A percentile compares a stretch with the other conserved stretches of the same genome.
Evolutionary conservation across 73 alveolate genomes (phyloP).

Genomic region (Urostyla sp.): DNA sequence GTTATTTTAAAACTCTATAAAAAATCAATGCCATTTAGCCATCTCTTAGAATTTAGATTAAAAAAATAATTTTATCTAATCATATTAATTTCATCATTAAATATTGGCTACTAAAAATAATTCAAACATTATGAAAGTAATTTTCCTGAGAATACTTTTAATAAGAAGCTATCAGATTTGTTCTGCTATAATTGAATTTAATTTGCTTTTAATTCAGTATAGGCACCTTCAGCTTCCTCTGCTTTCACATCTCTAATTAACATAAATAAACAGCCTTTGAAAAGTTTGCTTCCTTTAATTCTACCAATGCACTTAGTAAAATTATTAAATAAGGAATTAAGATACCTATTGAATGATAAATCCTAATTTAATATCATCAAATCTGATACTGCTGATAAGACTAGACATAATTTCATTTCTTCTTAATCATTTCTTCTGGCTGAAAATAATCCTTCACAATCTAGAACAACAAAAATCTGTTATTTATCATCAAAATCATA

Average conservation of each 20-base stretch:
- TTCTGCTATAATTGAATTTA: not conserved
- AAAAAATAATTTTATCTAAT: not conserved
- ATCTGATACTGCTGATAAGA: slow-evolving; percentile 67
- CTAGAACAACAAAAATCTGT: slow-evolving; percentile 60
- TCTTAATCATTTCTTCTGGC: slow-evolving; percentile 73
- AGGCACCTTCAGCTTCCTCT: slow-evolving; percentile 22
- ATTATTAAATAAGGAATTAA: slow-evolving; percentile 17
- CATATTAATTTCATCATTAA: slow-evolving; percentile 9
- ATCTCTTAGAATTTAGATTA: not conserved
- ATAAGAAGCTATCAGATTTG: slow-evolving; percentile 4
- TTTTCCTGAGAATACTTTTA: not conserved
- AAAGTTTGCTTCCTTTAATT: slow-evolving; percentile 34
- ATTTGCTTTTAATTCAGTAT: slow-evolving; percentile 23
- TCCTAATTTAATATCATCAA: slow-evolving; percentile 70
- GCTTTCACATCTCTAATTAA: slow-evolving; percentile 29
- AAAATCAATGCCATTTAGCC: slow-evolving; percentile 23
- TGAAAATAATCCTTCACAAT: slow-evolving; percentile 82
- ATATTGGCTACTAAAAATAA: slow-evolving; percentile 28
- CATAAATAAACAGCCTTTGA: slow-evolving; percentile 21
- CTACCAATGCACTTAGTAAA: slow-evolving; percentile 49
- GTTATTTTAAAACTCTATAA: slow-evolving; percentile 21
- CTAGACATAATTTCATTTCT: slow-evolving; percentile 69
- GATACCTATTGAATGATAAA: slow-evolving; percentile 48
- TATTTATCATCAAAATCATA: not conserved
- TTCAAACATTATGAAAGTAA: slow-evolving; percentile 8